Base-by-base conservation (phyloP, 768 basidiomycete genomes). In the Termitomyces sp. region DNA sequence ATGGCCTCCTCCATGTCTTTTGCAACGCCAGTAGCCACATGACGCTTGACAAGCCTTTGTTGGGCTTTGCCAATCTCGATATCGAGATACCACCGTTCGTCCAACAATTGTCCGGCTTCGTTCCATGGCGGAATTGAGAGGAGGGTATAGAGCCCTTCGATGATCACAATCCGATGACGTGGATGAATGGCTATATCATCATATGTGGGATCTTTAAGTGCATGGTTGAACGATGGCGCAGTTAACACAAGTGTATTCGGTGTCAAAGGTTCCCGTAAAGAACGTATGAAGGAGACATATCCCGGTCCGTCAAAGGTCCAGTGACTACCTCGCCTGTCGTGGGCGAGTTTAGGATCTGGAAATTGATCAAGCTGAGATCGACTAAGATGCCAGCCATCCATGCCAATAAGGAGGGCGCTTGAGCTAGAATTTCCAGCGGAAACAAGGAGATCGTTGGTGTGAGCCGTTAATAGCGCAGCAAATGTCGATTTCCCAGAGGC, bases 321-420 rank as follows among this genome's bases (percentile, higher is more conserved):
- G 62, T 94, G 90, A 14, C 80, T 86, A 2, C 95, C 95, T 21
- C 95, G 82, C 45, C 92, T 56, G 80, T 87, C 87, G 62, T 89
- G 84, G 0, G 95, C 93, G 40, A 85, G 79, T 52, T 80, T 76
- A 0, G 94, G 87, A 68, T 97, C 85, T 14, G 84, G 82, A 66
- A 95, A 81, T 21, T 73, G 66, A 64, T 91, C 91, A 27, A 98
- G 82, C 61, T 90, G 84, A 4, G 83, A 81, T 23, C 92, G 83
- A 17, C 90, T 82, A 58, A 89, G 78, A 69, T 98, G 95, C 93
- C 94, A 98, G 11, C 96, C 95, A 67, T 98, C 95, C 38, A 94
- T 76, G 7, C 89, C 84, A 10, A 97, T 82, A 42, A 92, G 80
- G 32, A 89, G 76, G 5, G 86, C 90, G 16, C 69, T 57, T 29